A percentile compares a stretch with the other conserved stretches of the same genome.
These are phyloP conservation scores for Galeopsis tetrahit DNA, from an alignment of 257 asterid species.

Conservation along the genomic window DNA sequence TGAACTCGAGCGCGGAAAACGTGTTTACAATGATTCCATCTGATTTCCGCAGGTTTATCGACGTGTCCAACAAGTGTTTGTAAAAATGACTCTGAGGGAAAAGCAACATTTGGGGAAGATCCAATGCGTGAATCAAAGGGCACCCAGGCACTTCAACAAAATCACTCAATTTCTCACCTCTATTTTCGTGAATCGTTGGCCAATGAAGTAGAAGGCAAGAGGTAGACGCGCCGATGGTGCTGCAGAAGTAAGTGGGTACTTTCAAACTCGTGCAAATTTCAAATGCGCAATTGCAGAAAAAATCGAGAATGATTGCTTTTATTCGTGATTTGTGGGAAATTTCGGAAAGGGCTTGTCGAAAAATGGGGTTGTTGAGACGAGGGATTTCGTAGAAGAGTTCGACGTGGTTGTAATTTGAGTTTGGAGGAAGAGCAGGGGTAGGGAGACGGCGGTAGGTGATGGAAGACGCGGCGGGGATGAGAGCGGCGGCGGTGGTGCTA, in stretches of 20 bases:
- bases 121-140: neutral
- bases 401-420: neutral
- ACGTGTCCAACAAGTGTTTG: neutral
- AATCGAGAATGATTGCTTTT: constrained; percentile 9
- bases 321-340: neutral
- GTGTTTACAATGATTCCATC: constrained; percentile 36
- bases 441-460: constrained; percentile 24
- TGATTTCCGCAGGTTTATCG: constrained; percentile 21
- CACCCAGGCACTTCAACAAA: constrained; percentile 5
- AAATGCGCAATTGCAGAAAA: constrained; percentile 16
- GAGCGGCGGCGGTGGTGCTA: neutral
- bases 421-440: neutral
- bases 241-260: neutral
- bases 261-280: neutral
- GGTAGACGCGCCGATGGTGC: neutral
- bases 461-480: constrained; percentile 4
- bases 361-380: constrained; percentile 10
- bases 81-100: neutral
- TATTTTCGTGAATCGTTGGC: neutral
- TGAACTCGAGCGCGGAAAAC: constrained; percentile 37
- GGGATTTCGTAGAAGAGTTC: constrained; percentile 24
- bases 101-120: neutral
- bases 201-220: neutral
- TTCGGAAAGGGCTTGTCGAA: neutral
- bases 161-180: neutral